Evolutionary conservation across 345 rosid genomes (phyloP).

Genomic region (Firmiana major): DNA sequence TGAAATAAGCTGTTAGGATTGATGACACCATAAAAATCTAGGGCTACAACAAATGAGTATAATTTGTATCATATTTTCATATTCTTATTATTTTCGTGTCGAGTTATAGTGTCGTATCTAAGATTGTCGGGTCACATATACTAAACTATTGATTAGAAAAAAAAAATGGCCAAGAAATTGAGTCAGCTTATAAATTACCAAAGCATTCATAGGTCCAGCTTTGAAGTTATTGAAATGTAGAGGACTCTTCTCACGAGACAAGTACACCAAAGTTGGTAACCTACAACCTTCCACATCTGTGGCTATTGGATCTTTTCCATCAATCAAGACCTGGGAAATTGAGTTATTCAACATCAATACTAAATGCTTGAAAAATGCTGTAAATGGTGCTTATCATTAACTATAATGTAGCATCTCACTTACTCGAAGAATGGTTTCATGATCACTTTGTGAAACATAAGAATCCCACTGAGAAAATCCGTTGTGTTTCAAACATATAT

Average conservation of each 20-base stretch:
- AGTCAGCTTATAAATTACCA: constrained; percentile 29
- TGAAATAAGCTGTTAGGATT: no score
- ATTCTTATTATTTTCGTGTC: no score
- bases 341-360: neutral
- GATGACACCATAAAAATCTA: no score
- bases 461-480: constrained; percentile 60
- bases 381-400: neutral
- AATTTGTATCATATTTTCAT: no score
- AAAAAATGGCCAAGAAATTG: no score
- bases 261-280: constrained; percentile 64
- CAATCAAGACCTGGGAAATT: constrained; percentile 44
- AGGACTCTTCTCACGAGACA: constrained; percentile 76
- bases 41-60: no score
- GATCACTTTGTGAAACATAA: constrained; percentile 38
- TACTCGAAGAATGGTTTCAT: constrained; percentile 60
- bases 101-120: no score
- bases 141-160: no score
- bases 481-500: constrained; percentile 23
- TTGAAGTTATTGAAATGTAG: constrained; percentile 58
- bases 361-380: neutral
- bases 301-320: constrained; percentile 36
- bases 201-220: constrained; percentile 84
- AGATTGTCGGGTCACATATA: no score
- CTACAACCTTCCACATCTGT: constrained; percentile 26
- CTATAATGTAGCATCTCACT: constrained; percentile 2